These are phyloP conservation scores for Exophiala alcalophila DNA, from an alignment of 2,329 filamentous ascomycete genomes.

Conservation along the genomic window DNA sequence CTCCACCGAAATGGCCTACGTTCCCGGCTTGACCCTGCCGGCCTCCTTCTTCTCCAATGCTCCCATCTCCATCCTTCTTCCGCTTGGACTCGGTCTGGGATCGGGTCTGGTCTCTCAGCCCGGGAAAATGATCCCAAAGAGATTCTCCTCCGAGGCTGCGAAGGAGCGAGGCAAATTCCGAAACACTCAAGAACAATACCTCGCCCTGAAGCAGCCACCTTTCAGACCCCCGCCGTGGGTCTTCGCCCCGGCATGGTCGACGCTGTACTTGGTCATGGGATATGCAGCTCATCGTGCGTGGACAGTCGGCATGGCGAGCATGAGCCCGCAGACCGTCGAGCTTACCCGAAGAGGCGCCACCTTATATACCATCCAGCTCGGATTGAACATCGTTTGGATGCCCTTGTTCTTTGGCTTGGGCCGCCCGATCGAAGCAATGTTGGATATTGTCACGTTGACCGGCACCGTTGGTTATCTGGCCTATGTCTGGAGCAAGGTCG, in stretches of 20 bases:
- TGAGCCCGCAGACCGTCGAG: conserved; percentile 53
- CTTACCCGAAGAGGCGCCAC: conserved; percentile 67
- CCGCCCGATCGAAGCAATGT: conserved; percentile 69
- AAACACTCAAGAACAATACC: conserved; percentile 39
- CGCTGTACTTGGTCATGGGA: conserved; percentile 70
- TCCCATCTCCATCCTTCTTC: conserved; percentile 71
- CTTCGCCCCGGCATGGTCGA: conserved; percentile 59
- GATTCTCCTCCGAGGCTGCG: conserved; percentile 22
- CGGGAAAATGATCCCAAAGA: conserved; percentile 43
- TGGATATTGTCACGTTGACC: conserved; percentile 69
- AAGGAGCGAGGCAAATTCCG: conserved; percentile 28
- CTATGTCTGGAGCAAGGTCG: conserved; percentile 72
- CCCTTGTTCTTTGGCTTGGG: conserved; percentile 84
- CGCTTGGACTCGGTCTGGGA: conserved; percentile 68
- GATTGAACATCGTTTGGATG: conserved; percentile 84
- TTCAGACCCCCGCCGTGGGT: conserved; percentile 55
- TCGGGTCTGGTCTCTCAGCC: conserved; percentile 62
- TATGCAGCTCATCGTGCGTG: conserved; percentile 82
- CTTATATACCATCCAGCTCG: conserved; percentile 82
- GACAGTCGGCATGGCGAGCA: conserved; percentile 58
- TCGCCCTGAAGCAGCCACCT: conserved; percentile 47
- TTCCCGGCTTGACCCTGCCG: conserved; percentile 75
- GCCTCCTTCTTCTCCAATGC: conserved; percentile 67
- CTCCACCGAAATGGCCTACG: conserved; percentile 66
- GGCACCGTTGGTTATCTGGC: conserved; percentile 71